Evolutionary conservation across 768 basidiomycete species (phyloP), one percentile per base, ranked within the genome.

Genomic region (Termitomyces eurrhizus): DNA sequence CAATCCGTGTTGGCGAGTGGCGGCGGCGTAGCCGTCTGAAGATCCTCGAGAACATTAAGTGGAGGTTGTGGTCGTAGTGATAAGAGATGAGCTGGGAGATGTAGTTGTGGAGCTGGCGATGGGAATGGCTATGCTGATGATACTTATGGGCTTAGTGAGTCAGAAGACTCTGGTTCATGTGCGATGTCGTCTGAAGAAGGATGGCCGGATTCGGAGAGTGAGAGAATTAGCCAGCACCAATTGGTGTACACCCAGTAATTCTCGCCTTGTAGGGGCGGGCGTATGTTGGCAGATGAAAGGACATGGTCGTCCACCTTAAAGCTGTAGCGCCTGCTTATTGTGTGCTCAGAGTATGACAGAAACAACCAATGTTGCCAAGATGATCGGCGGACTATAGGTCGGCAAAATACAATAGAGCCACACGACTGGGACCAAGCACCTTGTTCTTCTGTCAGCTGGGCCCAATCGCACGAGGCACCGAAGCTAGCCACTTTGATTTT

Each of bases 1-100:
- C 52, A n/a, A 26, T 16, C n/a, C 63, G 58, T 26, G 60, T 54
- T 16, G 53, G 60, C 36, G 66, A 54, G 14, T 64, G 59, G 54
- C 58, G 58, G 26, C 67, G 62, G 44, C 70, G 66, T 54, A 68
- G 58, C 26, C 65, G 67, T 26, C 64, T 64, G n/a, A 69, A 55
- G 56, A 77, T 69, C 42, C 71, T 70, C 41, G 70, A 66, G 56
- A 77, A 62, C 75, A 76, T 4, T 4, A 9, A 7, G 29, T 16
- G 13, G 12, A 44, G 65, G 45, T 33, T 41, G 32, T 42, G 26
- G 39, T 54, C 57, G 61, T 59, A 7, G 44, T 49, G 39, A 33
- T 13, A 37, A 35, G 39, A n/a, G 50, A 44, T 14, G 33, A 50
- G 57, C 29, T 36, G 36, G 42, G 16, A 11, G 9, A 44, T 46